Evolutionary conservation across 495 filamentous ascomycete genomes (phyloP), one percentile per base, ranked within the genome.

Genomic region (Penicillium bovifimosum): DNA sequence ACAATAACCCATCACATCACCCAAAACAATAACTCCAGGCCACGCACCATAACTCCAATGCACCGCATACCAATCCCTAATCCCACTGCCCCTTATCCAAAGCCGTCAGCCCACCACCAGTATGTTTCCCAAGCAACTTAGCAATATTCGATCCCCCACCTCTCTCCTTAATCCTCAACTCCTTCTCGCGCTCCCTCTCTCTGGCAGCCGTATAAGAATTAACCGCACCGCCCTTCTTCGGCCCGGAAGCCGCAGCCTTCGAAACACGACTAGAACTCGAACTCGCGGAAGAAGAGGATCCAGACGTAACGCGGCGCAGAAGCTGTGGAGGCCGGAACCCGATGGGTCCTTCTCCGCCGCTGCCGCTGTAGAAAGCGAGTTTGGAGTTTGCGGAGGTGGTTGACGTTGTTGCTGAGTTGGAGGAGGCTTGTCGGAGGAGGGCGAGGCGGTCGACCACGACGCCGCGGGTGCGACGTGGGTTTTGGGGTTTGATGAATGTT

Each of bases 161-260:
- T 63, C 80, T 76, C 56, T 76, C 62, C 67, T 76, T 64, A 40
- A 67, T 53, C 67, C 84, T 48, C 61, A 86, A 54, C 44, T 70
- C 65, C 24, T 76, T 82, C 72, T 84, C 86, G 53, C 80, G 80
- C 70, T 86, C 81, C 53, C 74, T 77, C 66, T 85, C 86, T 64
- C 85, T 83, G 42, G 86, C 91, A 40, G 90, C 79, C 4, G 87
- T 82, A 62, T 91, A 87, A 54, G 86, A 95, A 60, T 92, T 91
- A 29, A 96, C 82, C 32, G 85, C 83, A 26, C 63, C 60, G 20
- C 81, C 85, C 74, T 85, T 88, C 73, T 88, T 91, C 9, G 81
- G 76, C 47, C 82, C 80, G 8, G 73, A 71, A 17, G 72, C 61
- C 38, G 71, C 68, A 62, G 54, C 72, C 69, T 58, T 76, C 54